Base-by-base conservation (phyloP, 116 monocot genomes). In the Cymodocea nodosa region DNA sequence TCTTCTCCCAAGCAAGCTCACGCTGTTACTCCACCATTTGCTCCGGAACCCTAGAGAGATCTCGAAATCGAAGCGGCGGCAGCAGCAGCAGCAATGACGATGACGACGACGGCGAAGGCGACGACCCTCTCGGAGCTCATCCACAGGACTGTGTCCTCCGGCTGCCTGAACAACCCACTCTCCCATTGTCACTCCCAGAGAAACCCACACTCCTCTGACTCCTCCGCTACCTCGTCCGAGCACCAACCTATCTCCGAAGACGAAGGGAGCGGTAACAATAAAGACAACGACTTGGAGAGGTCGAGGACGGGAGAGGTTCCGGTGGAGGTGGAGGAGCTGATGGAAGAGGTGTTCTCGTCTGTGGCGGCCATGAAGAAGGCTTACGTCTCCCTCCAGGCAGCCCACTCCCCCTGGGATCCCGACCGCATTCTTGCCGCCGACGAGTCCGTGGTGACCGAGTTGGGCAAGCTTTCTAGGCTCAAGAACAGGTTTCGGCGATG, bases 341-440 rank as follows among this genome's bases (percentile, higher is more conserved):
- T 85, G 75, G 69, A 68, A 54, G 70, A 77, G 70, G 77, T 81
- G 15, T 81, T 81, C 70, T 75, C 81, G 50, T 73, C 83, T 17
- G 87, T 87, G 23, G 75, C 90, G 15, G 78, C 74, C 4, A 65
- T 83, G 62, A 87, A 87, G 76, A 78, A 61, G 70, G 87, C 95
- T 15, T 95, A 95, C 68, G 80, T 74, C 1, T 40, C 75, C 44
- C 79, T 95, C 39, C 95, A 95, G 72, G 79, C 64, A 22, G 87
- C 90, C 16, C 95, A 90, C 70, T 77, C 68, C 63, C 95, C 95
- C 2, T 95, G 95, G 95, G 90, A 95, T 59, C 81, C 95, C 17
- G 75, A 87, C 44, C 83, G 68, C 71, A 83, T 95, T 64, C 68
- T 79, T n/a, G 19, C 68, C 16, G 84, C 90, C 63, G 95, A 95